Evolutionary conservation across 371 early-diverging fungal species (phyloP), one percentile per base, ranked within the genome.

Genomic region (Lichtheimia ornata): DNA sequence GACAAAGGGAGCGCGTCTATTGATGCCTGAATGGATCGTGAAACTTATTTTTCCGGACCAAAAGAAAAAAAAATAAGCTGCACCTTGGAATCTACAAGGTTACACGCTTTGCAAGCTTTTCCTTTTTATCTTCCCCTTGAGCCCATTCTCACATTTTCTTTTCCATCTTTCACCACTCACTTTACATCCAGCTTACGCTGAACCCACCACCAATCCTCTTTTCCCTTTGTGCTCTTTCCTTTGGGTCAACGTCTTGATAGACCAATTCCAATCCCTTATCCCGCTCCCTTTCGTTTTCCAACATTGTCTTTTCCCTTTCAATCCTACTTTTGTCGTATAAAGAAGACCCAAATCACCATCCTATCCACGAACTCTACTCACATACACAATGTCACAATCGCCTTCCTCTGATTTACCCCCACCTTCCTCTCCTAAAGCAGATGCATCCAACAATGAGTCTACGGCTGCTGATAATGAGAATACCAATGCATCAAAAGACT

Each of bases 31-130:
- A 65, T 79, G 83, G n/a, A 82, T 78, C 54, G 67, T 68, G 9
- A 74, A 80, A 45, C 27, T 82, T 13, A 72, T 78, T 6, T 47
- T 80, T 7, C 20, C 27, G 54, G 54, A 20, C 61, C 61, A 43
- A 52, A 27, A 42, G 20, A 47, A 24, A 17, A 27, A 27, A 35
- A 35, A 35, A 35, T 35, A 35, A 35, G 35, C 35, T 35, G 27
- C 51, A 15, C 50, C 50, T 52, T 40, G 24, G 35, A 30, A 22
- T 54, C 22, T 25, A 54, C 22, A 54, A 27, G 54, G 54, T 28
- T 54, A 54, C 40, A 54, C 27, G 54, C 47, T 47, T 47, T 47
- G 47, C 22, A 22, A 47, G 47, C 47, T 17, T 40, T 30, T 28
- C 28, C 28, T 40, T 54, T 57, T 63, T 56, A 24, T 42, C 41